Evolutionary conservation across 2,329 filamentous ascomycete species (phyloP).

Genomic region (Stemphylium lycopersici): DNA sequence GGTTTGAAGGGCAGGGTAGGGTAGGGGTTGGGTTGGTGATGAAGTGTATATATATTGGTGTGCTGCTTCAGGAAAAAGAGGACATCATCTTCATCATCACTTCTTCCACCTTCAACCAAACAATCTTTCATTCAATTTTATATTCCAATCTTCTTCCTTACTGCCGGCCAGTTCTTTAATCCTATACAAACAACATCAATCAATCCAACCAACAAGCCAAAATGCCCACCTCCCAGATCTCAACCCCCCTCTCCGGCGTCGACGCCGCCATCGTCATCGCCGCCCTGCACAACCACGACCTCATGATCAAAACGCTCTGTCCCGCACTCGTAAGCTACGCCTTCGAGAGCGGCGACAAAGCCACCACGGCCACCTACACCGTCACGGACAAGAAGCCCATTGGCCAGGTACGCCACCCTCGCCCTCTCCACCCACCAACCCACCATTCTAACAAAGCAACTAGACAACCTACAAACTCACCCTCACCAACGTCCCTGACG

Average conservation of each 20-base stretch:
- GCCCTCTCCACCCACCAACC: not conserved
- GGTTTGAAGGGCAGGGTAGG: no score
- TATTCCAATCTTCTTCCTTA: not conserved
- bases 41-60: conserved; percentile 12
- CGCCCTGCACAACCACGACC: conserved; percentile 49
- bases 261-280: conserved; percentile 35
- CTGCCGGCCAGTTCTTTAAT: conserved; percentile 6
- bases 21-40: no score
- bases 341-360: conserved; percentile 42
- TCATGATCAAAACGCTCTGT: conserved; percentile 49
- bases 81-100: not conserved
- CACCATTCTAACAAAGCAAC: conserved; percentile 2
- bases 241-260: conserved; percentile 41
- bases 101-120: conserved; percentile 1
- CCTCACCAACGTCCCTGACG: conserved; percentile 44
- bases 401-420: conserved; percentile 35
- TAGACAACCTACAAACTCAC: conserved; percentile 51
- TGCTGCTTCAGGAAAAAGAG: no score
- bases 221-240: conserved; percentile 48
- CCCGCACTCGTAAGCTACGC: conserved; percentile 43
- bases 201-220: conserved; percentile 11
- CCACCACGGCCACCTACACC: conserved; percentile 39
- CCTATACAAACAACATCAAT: not conserved
- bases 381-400: conserved; percentile 51
- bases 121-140: not conserved